phyloP scores from a whole-genome alignment of 306 rosid species.

The Astragalus membranaceus region DNA sequence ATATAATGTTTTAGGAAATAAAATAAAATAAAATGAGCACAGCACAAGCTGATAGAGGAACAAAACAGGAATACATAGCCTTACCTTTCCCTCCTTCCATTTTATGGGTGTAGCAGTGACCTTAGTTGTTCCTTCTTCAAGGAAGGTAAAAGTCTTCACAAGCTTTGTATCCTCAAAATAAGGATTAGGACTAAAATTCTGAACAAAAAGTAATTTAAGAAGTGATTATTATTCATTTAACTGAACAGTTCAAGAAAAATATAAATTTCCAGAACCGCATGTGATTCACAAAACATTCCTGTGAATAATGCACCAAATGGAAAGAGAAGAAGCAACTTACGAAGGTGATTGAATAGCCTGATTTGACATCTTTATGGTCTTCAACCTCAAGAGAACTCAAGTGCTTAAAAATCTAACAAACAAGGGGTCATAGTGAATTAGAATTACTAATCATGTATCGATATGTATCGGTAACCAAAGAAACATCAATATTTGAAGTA shows the following conservation, averaged over 20 bases:
- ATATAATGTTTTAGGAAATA: background rate
- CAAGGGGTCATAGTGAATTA: background rate
- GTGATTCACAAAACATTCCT: background rate
- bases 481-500: background rate
- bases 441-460: background rate
- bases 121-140: constrained; percentile 81
- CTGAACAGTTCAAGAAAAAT: background rate
- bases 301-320: background rate
- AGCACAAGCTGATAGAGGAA: background rate
- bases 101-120: constrained; percentile 73
- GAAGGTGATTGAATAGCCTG: constrained; percentile 77
- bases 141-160: constrained; percentile 75
- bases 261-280: background rate
- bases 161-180: constrained; percentile 81
- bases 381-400: constrained; percentile 84
- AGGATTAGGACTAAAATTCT: constrained; percentile 82
- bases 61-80: background rate
- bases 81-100: constrained; percentile 96
- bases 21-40: background rate
- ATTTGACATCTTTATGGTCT: constrained; percentile 83
- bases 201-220: constrained; percentile 18
- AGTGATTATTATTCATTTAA: background rate
- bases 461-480: background rate
- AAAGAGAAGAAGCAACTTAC: constrained; percentile 46
- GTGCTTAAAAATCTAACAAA: constrained; percentile 74